Conservation (phyloP, 2,329 filamentous ascomycete genomes). For the Epichloe typhina region DNA sequence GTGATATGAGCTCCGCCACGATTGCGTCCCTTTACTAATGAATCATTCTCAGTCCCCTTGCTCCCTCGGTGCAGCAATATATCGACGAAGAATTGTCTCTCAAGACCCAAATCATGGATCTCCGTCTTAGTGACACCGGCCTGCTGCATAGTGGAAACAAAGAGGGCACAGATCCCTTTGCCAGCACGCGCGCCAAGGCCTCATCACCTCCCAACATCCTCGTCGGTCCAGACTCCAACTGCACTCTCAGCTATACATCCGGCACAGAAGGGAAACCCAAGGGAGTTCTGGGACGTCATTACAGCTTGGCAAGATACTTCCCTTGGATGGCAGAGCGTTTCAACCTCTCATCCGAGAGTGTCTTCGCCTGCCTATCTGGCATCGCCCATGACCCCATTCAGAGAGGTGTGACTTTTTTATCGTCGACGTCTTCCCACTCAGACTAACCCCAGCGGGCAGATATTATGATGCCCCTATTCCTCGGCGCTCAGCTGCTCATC, state of each 20-base stretch:
- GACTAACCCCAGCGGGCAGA: conserved; percentile 27
- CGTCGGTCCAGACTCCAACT: conserved; percentile 75
- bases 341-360: conserved; percentile 54
- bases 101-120: conserved; percentile 59
- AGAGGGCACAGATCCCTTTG: conserved; percentile 55
- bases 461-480: conserved; percentile 82
- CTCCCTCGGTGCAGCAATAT: conserved; percentile 42
- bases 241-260: conserved; percentile 61
- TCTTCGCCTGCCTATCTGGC: conserved; percentile 72
- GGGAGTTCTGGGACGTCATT: conserved; percentile 80
- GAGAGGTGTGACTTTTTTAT: conserved; percentile 28
- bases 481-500: conserved; percentile 67
- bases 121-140: conserved; percentile 61
- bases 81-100: conserved; percentile 61
- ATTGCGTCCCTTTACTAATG: too few species aligned
- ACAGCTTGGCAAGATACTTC: conserved; percentile 73
- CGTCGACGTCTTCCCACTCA: not conserved
- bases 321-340: conserved; percentile 88
- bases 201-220: conserved; percentile 52
- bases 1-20: too few species aligned
- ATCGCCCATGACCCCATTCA: conserved; percentile 67
- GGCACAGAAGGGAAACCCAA: conserved; percentile 71
- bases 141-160: conserved; percentile 53
- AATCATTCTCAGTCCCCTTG: conserved; percentile 28
- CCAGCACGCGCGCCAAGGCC: conserved; percentile 34